A percentile compares a stretch with the other conserved stretches of the same genome.
These are phyloP conservation scores for Neurospora pannonica DNA, from an alignment of 495 filamentous ascomycete genomes.

Conservation along the genomic window DNA sequence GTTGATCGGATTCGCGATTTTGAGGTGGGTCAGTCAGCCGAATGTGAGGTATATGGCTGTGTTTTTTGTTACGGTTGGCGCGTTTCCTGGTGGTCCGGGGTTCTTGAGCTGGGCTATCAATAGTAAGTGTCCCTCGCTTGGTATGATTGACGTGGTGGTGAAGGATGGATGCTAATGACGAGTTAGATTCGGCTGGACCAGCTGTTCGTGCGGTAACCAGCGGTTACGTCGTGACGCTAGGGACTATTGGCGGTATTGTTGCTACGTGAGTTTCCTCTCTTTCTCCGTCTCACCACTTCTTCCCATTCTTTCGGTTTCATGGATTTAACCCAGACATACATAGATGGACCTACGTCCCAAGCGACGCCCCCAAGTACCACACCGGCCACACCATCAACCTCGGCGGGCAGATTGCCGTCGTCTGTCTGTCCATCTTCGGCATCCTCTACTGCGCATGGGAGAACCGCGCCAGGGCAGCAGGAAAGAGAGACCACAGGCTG, in stretches of 20 bases:
- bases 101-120: constrained; percentile 50
- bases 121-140: constrained; percentile 21
- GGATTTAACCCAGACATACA: background rate
- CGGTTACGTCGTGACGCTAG: constrained; percentile 45
- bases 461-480: constrained; percentile 39
- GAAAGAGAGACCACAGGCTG: constrained; percentile 42
- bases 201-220: constrained; percentile 46
- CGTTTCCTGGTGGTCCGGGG: constrained; percentile 43
- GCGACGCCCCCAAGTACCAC: constrained; percentile 40
- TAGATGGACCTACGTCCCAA: constrained; percentile 45
- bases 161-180: background rate
- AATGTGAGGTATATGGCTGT: constrained; percentile 32
- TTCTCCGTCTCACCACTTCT: background rate
- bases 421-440: constrained; percentile 35
- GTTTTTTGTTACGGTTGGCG: constrained; percentile 41
- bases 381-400: constrained; percentile 54
- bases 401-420: constrained; percentile 32
- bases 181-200: constrained; percentile 40
- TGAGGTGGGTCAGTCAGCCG: constrained; percentile 16
- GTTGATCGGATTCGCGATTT: constrained; percentile 32
- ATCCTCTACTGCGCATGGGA: constrained; percentile 44
- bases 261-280: constrained; percentile 30
- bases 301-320: background rate
- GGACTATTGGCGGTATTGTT: constrained; percentile 47
- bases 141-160: background rate